Evolutionary conservation across 306 rosid species (phyloP).

Genomic region (Rosa rugosa): DNA sequence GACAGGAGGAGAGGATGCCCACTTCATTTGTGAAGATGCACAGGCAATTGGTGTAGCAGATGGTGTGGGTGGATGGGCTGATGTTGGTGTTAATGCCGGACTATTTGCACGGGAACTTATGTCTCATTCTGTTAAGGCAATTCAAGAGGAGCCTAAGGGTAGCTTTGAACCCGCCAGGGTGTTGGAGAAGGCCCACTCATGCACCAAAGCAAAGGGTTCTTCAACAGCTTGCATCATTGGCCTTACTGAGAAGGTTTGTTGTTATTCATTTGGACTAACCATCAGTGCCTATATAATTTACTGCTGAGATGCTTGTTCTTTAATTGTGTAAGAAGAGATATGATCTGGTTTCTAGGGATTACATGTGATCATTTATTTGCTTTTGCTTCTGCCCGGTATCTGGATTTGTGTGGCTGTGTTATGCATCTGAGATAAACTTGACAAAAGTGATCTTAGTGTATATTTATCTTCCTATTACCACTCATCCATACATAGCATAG

Average conservation of each 20-base stretch:
- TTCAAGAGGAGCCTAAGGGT: slow-evolving; percentile 68
- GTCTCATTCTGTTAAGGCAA: slow-evolving; percentile 58
- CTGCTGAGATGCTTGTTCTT: not conserved
- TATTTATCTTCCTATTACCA: not conserved
- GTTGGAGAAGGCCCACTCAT: slow-evolving; percentile 79
- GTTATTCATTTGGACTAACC: not conserved
- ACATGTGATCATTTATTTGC: not conserved
- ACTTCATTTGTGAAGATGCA: slow-evolving; percentile 73
- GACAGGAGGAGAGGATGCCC: slow-evolving; percentile 95
- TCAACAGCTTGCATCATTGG: slow-evolving; percentile 89
- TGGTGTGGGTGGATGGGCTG: slow-evolving; percentile 99
- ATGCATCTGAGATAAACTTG: not conserved
- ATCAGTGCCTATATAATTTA: slow-evolving; percentile 7
- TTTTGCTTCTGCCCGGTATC: not conserved
- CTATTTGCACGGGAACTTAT: slow-evolving; percentile 74
- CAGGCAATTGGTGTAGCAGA: slow-evolving; percentile 87
- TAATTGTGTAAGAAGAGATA: not conserved
- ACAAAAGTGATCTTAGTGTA: not conserved
- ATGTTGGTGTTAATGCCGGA: slow-evolving; percentile 84
- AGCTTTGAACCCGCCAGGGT: slow-evolving; percentile 66
- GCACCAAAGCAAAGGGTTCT: slow-evolving; percentile 69
- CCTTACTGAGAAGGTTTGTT: slow-evolving; percentile 62
- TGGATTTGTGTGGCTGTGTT: not conserved
- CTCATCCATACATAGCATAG: not conserved
- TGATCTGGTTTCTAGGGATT: not conserved